These are phyloP conservation scores for Didymella lethalis DNA, from an alignment of 2,329 filamentous ascomycete species.

Conservation along the genomic window DNA sequence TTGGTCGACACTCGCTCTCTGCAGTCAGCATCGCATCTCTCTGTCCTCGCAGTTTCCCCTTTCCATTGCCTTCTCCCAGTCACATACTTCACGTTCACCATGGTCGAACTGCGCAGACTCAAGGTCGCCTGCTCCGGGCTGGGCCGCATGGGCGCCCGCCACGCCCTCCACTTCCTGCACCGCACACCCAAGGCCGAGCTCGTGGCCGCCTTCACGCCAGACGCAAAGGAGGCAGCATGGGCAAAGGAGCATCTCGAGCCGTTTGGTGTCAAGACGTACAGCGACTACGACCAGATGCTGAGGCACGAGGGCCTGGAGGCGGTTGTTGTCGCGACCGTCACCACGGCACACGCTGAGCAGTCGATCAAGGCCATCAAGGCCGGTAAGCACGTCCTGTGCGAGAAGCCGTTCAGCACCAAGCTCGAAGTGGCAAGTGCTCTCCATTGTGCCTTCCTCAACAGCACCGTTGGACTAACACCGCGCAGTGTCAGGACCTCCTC, in stretches of 20 bases:
- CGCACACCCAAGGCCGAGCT: conserved; percentile 57
- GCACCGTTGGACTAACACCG: not conserved
- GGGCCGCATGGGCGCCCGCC: conserved; percentile 60
- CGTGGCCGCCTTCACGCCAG: conserved; percentile 58
- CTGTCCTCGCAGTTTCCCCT: not conserved
- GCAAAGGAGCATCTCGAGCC: conserved; percentile 60
- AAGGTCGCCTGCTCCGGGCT: conserved; percentile 57
- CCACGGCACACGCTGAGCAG: conserved; percentile 65
- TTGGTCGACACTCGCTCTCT: not conserved
- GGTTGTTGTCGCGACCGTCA: conserved; percentile 63
- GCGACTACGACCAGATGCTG: conserved; percentile 65
- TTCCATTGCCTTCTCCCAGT: too few species aligned
- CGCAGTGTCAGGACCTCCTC: conserved; percentile 67
- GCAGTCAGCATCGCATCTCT: conserved; percentile 4
- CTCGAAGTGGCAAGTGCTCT: conserved; percentile 62
- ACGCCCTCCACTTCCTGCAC: conserved; percentile 58
- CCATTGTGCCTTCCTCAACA: not conserved
- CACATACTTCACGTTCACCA: conserved; percentile 24
- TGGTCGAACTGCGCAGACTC: conserved; percentile 52
- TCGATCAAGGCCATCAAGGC: conserved; percentile 64
- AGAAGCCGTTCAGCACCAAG: conserved; percentile 67
- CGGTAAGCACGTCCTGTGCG: conserved; percentile 65
- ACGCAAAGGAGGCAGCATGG: conserved; percentile 56
- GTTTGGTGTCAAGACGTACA: conserved; percentile 62
- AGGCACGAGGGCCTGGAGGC: conserved; percentile 63